These are phyloP conservation scores for Chrysosporium keratinophilum DNA, from an alignment of 2,329 filamentous ascomycete genomes.

Conservation along the genomic window DNA sequence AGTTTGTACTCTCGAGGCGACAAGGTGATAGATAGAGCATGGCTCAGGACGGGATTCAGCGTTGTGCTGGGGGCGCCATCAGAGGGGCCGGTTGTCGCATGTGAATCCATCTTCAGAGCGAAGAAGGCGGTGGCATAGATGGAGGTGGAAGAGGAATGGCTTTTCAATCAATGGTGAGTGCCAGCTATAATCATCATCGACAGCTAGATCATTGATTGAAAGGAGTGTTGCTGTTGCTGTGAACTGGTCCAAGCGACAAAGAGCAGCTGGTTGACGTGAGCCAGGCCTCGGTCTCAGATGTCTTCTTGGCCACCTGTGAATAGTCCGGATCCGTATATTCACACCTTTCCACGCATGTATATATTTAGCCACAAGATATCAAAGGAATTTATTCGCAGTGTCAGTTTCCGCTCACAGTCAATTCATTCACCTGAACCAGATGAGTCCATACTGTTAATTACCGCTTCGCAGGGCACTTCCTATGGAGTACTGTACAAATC, in stretches of 20 bases:
- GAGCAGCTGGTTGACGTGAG: not conserved
- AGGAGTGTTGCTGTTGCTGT: not conserved
- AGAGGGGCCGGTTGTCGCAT: conserved; percentile 5
- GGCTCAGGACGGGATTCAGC: conserved; percentile 51
- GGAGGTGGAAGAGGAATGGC: not conserved
- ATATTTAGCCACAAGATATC: no score
- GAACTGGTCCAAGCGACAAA: not conserved
- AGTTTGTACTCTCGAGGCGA: conserved; percentile 78
- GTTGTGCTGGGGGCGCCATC: not conserved
- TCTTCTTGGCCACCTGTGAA: not conserved
- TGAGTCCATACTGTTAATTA: no score
- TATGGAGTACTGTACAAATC: no score
- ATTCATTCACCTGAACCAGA: no score
- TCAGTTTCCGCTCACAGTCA: no score
- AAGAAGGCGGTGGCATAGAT: not conserved
- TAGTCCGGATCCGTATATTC: no score
- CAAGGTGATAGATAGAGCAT: conserved; percentile 71
- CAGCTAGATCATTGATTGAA: not conserved
- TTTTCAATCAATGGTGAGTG: not conserved
- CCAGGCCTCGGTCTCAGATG: not conserved
- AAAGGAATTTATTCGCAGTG: no score
- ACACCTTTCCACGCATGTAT: no score
- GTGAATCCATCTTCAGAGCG: conserved; percentile 8
- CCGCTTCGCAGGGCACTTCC: no score
- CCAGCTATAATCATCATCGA: not conserved